Evolutionary conservation across 345 rosid species (phyloP), one percentile per base, ranked within the genome.

Genomic region (thale cress (Arabidopsis thaliana)): DNA sequence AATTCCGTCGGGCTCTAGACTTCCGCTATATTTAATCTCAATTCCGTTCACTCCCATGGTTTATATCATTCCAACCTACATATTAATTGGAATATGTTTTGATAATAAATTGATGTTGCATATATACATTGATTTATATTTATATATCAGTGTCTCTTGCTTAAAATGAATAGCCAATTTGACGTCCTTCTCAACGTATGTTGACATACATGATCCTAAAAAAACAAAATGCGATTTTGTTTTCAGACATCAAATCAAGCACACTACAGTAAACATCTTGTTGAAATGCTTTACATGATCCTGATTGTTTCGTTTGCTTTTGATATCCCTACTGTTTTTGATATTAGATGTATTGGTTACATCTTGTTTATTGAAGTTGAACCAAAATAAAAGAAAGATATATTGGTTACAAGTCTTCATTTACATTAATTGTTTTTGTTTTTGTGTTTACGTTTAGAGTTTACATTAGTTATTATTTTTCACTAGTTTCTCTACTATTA

Each of bases 121-220:
- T 56, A 40, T 56, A 46, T 36, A n/a, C 0, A 57, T 0, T 65
- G 30, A 57, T 1, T 49, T 41, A 25, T 65, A 28, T 58, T 8
- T 12, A 8, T 12, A 8, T 16, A 48, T 12, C 42, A 41, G 68
- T 51, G 74, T 45, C 79, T 68, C 56, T 75, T 68, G 74, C 79
- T 25, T 10, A 41, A 50, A 75, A 32, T 51, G 79, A 75, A 75
- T 33, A 48, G 79, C 74, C 79, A 75, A 68, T 51, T 75, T 60
- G 23, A 68, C 34, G 68, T 75, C 73, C n/a, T 23, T 33, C 56
- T 75, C 79, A 67, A 51, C 14, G 37, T 59, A 75, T 28, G 68
- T 67, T 52, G 73, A 59, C 79, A 41, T 36, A 59, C 50, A 67
- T 59, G 73, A 67, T 75, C 55, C 73, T 50, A 50, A 75, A 50